Base-by-base conservation (phyloP, 331 rosid genomes). In the Acacia pycnantha region DNA sequence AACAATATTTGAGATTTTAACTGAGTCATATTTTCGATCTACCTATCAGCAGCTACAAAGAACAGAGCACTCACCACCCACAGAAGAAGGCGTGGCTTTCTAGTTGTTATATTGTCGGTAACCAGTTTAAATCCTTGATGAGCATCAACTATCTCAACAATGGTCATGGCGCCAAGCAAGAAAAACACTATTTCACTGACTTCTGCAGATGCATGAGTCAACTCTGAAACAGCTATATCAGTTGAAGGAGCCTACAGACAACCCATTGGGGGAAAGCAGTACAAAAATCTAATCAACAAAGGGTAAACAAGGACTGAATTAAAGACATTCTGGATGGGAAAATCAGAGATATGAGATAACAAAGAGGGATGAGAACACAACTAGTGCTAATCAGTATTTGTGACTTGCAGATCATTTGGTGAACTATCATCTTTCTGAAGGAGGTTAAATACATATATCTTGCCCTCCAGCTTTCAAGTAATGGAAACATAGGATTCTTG, bases 71-170 rank as follows among this genome's bases (percentile, higher is more conserved):
- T 90, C 81, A 95, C 99, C 97, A 93, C 98, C 98, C 99, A 95
- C 68, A 95, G 97, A 64, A 95, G 98, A 35, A 84, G 88, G 83
- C 94, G 89, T 10, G 98, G 97, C 73, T 92, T 95, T 85, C 97
- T 90, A 82, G 99, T 93, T 75, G 92, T 95, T 66, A 95, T 95
- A 76, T 87, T 93, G 88, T 93, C 98, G 14, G 98, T 91, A 85
- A 95, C 97, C 86, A 95, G 84, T 89, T 93, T 95, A 88, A 95
- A 95, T 81, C 99, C 98, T 87, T 93, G 99, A 92, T 95, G 98
- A 75, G 99, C 92, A 68, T 95, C 98, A 73, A 95, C 79, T 50
- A 95, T 90, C 85, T 95, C 98, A 65, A 95, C 98, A 73, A 95
- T 95, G 69, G 98, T 95, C 99, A 95, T 95, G 71, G 99, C 99